phyloP scores from a whole-genome alignment of 2,329 filamentous ascomycete species.

The Microsporum canis region DNA sequence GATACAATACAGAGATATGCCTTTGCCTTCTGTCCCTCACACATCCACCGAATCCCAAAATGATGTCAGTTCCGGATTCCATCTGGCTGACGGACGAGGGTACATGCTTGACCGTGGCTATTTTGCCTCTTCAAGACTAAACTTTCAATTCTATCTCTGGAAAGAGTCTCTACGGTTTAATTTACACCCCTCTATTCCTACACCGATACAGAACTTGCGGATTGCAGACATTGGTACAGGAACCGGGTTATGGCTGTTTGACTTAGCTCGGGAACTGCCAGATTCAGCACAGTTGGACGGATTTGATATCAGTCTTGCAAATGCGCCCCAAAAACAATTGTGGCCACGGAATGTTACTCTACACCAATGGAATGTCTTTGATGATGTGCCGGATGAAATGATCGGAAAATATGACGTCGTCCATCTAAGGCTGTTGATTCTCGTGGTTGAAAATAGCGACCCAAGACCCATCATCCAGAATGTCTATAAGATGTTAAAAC shows the following conservation, averaged over 20 bases:
- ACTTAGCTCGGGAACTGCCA: neutral
- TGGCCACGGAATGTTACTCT: neutral
- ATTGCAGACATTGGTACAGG: conserved; percentile 1
- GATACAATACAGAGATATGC: neutral
- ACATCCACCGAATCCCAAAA: neutral
- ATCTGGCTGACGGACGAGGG: neutral
- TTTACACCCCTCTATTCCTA: neutral
- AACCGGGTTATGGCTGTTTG: conserved; percentile 1
- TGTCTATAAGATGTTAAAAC: conserved; percentile 1
- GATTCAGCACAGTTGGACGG: neutral
- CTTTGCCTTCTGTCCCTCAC: neutral
- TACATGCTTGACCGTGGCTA: conserved; percentile 5
- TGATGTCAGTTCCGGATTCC: neutral
- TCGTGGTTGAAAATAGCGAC: conserved; percentile 5
- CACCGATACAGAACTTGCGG: neutral
- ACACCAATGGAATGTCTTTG: neutral
- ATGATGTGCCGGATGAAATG: neutral
- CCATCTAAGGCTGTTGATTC: neutral
- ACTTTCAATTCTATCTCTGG: conserved; percentile 6
- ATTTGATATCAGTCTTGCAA: conserved; percentile 5
- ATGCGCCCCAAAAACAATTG: neutral
- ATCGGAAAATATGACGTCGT: conserved; percentile 5
- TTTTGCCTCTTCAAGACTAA: neutral
- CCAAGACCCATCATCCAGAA: conserved; percentile 1
- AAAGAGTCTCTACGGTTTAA: conserved; percentile 1